Percentiles rank a stretch among this genome's conserved stretches.
These are phyloP conservation scores for Ustilago trichophora DNA, from an alignment of 1,284 basidiomycete species.

Conservation along the genomic window DNA sequence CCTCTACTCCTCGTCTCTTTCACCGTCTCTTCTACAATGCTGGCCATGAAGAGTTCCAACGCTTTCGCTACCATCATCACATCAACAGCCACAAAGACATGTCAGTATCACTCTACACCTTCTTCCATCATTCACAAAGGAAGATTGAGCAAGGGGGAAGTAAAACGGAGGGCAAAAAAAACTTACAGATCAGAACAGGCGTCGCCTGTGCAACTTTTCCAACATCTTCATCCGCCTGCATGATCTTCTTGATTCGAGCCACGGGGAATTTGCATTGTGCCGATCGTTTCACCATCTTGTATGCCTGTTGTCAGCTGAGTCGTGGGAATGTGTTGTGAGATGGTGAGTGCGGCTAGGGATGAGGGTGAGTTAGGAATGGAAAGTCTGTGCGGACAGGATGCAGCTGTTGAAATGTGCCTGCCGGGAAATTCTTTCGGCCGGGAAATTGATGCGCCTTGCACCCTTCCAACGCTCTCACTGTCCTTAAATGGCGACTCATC, in stretches of 20 bases:
- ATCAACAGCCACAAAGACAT: neutral
- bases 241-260: slow-evolving; percentile 98
- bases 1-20: slow-evolving; percentile 83
- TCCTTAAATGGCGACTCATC: too few relatives aligned
- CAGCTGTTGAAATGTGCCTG: slow-evolving; percentile 10
- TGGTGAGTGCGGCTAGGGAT: too few relatives aligned
- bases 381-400: neutral
- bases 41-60: slow-evolving; percentile 88
- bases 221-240: slow-evolving; percentile 99
- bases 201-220: slow-evolving; percentile 98
- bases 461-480: too few relatives aligned
- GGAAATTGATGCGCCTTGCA: too few relatives aligned
- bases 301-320: too few relatives aligned
- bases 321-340: too few relatives aligned
- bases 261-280: slow-evolving; percentile 64
- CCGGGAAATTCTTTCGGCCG: too few relatives aligned
- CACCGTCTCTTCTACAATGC: slow-evolving; percentile 83
- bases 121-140: too few relatives aligned
- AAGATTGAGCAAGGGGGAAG: too few relatives aligned
- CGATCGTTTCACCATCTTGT: slow-evolving; percentile 61
- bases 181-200: slow-evolving; percentile 94
- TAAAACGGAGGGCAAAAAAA: neutral
- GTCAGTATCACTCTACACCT: too few relatives aligned
- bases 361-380: neutral
- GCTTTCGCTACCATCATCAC: slow-evolving; percentile 79